Percentiles rank a stretch among this genome's conserved stretches.
These are phyloP conservation scores for Cytospora leucostoma DNA, from an alignment of 2,329 filamentous ascomycete species.

Conservation along the genomic window DNA sequence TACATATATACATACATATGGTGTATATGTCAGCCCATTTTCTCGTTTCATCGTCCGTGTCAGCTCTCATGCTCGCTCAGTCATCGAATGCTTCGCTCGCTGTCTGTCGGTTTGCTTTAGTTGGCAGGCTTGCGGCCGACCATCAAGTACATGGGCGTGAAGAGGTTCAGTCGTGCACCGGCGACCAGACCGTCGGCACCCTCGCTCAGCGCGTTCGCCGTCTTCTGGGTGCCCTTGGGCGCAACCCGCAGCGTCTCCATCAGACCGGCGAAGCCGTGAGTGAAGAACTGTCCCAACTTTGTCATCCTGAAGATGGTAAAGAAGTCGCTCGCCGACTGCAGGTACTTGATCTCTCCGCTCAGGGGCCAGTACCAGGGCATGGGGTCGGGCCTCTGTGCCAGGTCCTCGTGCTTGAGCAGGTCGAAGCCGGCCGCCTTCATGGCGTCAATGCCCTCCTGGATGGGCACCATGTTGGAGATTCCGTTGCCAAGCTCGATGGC, in stretches of 20 bases:
- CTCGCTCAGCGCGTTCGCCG: conserved; percentile 81
- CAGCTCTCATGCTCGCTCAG: conserved; percentile 2
- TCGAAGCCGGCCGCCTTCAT: conserved; percentile 89
- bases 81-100: neutral
- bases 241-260: conserved; percentile 76
- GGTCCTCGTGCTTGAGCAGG: conserved; percentile 79
- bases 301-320: conserved; percentile 89
- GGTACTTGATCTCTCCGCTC: conserved; percentile 80
- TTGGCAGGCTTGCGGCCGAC: conserved; percentile 77
- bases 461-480: conserved; percentile 95
- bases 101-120: conserved; percentile 30
- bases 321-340: conserved; percentile 76
- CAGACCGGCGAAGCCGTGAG: conserved; percentile 74
- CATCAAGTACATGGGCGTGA: conserved; percentile 99
- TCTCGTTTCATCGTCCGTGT: conserved; percentile 1
- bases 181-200: conserved; percentile 85
- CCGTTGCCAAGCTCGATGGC: conserved; percentile 95
- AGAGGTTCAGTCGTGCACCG: conserved; percentile 85
- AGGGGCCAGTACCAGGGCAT: conserved; percentile 95
- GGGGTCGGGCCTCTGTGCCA: conserved; percentile 73
- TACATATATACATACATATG: conserved; percentile 17
- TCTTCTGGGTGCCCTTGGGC: conserved; percentile 86
- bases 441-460: conserved; percentile 77
- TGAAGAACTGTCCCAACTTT: conserved; percentile 71
- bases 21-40: neutral